Evolutionary conservation across 2,329 filamentous ascomycete species (phyloP), one percentile per base, ranked within the genome.

Genomic region (Arthrinium puccinioides): DNA sequence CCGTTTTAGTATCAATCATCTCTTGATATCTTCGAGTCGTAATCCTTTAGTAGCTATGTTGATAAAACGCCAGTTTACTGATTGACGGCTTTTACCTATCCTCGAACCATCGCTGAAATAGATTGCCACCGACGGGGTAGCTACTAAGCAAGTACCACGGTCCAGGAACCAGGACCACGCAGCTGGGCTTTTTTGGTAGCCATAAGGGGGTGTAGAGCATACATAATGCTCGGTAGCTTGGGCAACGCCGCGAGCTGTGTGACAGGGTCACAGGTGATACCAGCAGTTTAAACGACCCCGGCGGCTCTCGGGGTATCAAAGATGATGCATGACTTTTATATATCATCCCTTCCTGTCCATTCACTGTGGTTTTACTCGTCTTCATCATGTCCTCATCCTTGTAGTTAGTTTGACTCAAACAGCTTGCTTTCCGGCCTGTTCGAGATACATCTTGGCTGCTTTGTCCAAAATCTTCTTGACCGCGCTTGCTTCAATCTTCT

Each of bases 381-480:
- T 10, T 7, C 9, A 13, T 11, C 21, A 6, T 11, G 15, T 15
- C 4, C n/a, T 2, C 23, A 25, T 9, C 9, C 5, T 9, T 16
- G 5, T 23, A 15, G 4, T 9, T 23, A 16, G n/a, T 6, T 24
- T n/a, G n/a, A n/a, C n/a, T n/a, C n/a, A n/a, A n/a, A n/a, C n/a
- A n/a, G 24, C 18, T n/a, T 36, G 26, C 26, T 28, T 36, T 15
- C 23, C 15, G 16, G 28, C 16, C 11, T 24, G 23, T 15, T 36
- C 33, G 5, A 36, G 33, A 44, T 78, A 80, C 3, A 58, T 51
- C 42, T 63, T 51, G 37, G 63, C 59, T 1, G 72, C 74, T 21
- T 66, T 63, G 36, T 77, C 68, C 39, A 83, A 70, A 11, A 83
- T 67, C 26, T 58, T 66, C 59, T 69, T 79, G 19, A 83, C 70